Evolutionary conservation across 306 rosid genomes (phyloP), one percentile per base, ranked within the genome.

Genomic region (Ammopiptanthus mongolicus): DNA sequence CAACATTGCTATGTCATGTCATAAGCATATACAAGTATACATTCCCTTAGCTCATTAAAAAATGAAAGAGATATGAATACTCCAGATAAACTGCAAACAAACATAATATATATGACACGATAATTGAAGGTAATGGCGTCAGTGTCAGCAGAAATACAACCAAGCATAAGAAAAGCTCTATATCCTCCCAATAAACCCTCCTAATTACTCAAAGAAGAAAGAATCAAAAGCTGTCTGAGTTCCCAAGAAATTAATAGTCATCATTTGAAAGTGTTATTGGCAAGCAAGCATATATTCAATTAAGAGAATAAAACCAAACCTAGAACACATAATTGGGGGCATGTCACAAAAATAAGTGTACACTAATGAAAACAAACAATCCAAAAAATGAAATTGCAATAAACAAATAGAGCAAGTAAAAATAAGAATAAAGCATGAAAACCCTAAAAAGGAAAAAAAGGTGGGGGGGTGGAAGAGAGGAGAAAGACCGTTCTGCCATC

Each of bases 401-500:
- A 41, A 50, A 29, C 1, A 33, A 46, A 58, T n/a, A 61, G 36
- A 1, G 22, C 0, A 1, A 50, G 28, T 5, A 13, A 44, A 36
- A 74, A 25, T 1, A 5, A 0, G 7, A 1, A 29, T 1, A 6
- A 12, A 31, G 19, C 0, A 19, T 1, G 3, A 37, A 37, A 12
- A 53, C 15, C 12, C 4, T 23, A 56, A 0, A 19, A 6, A 4
- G 8, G 15, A 10, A 0, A 39, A 14, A 0, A 4, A 46, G 18
- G n/a, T n/a, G n/a, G 28, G 28, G 28, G 25, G 2, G 2, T 23
- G 25, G 2, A 23, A 23, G 15, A 31, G 8, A 3, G 33, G 25
- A 29, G 25, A 29, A 13, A 12, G 9, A 90, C 97, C 96, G 95
- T 87, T 92, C 96, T 89, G 8, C 97, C 98, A 55, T 94, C 98